These are phyloP conservation scores for Paraphaeosphaeria minitans DNA, from an alignment of 2,329 filamentous ascomycete genomes.

Conservation along the genomic window DNA sequence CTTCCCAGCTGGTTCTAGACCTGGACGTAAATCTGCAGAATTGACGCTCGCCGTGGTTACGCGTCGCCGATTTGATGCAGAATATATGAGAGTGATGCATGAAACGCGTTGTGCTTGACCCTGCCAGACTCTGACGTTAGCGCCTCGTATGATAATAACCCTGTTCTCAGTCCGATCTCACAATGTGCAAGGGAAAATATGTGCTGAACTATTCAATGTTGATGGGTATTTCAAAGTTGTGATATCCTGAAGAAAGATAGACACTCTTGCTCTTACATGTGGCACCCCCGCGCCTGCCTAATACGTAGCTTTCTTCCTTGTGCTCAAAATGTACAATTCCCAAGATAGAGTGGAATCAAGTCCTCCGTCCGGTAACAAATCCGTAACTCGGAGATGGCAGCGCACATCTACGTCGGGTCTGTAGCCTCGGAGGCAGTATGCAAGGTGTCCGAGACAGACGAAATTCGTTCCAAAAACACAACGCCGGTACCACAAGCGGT, in stretches of 20 bases:
- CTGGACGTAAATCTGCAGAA: not conserved
- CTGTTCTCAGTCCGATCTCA: not conserved
- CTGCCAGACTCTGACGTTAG: not conserved
- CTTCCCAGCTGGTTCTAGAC: not conserved
- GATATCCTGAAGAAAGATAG: not conserved
- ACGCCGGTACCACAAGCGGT: constrained; percentile 11
- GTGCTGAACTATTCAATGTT: constrained; percentile 6
- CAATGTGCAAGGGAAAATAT: not conserved
- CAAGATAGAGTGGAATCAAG: constrained; percentile 2
- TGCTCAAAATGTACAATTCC: constrained; percentile 5
- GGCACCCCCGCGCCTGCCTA: not conserved
- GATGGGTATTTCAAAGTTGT: constrained; percentile 11
- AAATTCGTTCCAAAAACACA: constrained; percentile 10
- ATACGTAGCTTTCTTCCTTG: not conserved
- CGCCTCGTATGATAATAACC: not conserved
- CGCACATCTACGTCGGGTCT: constrained; percentile 1
- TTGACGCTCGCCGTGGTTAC: not conserved
- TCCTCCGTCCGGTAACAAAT: not conserved
- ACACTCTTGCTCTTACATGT: not conserved
- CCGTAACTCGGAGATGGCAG: not conserved
- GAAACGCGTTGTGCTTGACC: not conserved
- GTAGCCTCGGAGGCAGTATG: constrained; percentile 2
- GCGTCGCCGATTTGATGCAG: not conserved
- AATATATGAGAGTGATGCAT: not conserved
- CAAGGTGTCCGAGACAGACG: constrained; percentile 3